These are phyloP conservation scores for Pestalotiopsis fici DNA, from an alignment of 2,329 filamentous ascomycete genomes.

Conservation along the genomic window DNA sequence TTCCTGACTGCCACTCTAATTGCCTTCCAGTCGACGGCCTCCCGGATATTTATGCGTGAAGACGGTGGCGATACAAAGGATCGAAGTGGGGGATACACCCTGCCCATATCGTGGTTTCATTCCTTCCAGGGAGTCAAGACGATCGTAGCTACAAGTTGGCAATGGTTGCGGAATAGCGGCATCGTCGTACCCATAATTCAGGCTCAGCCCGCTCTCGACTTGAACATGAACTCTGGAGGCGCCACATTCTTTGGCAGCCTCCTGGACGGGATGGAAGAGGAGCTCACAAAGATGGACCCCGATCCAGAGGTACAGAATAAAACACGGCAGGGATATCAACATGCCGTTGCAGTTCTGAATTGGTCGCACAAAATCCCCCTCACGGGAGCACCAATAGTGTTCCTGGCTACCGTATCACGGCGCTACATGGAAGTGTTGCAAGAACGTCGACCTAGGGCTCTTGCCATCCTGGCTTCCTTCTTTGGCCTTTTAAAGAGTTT, in stretches of 20 bases:
- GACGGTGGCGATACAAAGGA: constrained; percentile 43
- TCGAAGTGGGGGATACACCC: constrained; percentile 46
- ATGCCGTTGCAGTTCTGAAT: constrained; percentile 66
- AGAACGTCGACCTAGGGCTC: constrained; percentile 58
- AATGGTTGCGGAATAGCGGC: constrained; percentile 59
- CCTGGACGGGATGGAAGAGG: constrained; percentile 58
- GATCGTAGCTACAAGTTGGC: constrained; percentile 65
- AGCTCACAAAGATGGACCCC: constrained; percentile 39
- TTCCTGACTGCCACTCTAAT: constrained; percentile 66
- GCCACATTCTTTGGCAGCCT: constrained; percentile 63
- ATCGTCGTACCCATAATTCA: constrained; percentile 64
- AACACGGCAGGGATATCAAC: constrained; percentile 59
- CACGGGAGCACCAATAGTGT: constrained; percentile 59
- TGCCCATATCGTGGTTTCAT: constrained; percentile 68
- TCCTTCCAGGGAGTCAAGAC: constrained; percentile 69
- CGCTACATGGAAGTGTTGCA: constrained; percentile 63
- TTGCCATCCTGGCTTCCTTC: constrained; percentile 66
- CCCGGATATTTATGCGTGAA: constrained; percentile 62
- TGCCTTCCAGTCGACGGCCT: constrained; percentile 66
- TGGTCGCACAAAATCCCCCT: constrained; percentile 65
- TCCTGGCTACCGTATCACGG: constrained; percentile 65
- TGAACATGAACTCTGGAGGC: constrained; percentile 55
- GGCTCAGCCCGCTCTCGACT: constrained; percentile 61
- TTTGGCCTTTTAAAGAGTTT: constrained; percentile 66
- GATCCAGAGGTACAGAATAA: constrained; percentile 18